These are phyloP conservation scores for Dimocarpus longan DNA, from an alignment of 345 rosid species.

Conservation along the genomic window DNA sequence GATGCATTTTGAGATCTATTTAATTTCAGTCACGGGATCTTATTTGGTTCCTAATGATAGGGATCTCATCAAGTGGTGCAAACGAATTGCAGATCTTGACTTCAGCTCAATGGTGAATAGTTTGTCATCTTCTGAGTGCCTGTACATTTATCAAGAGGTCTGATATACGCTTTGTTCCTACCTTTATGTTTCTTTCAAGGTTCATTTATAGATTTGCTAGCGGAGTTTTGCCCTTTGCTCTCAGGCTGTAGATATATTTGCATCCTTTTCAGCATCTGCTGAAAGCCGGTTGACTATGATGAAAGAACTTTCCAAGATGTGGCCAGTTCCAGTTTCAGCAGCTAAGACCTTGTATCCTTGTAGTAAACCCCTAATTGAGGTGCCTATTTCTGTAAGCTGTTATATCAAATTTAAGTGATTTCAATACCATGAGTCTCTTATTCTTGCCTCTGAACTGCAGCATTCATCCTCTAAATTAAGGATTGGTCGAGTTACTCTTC, in stretches of 20 bases:
- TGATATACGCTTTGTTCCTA: slow-evolving; percentile 13
- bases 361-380: slow-evolving; percentile 80
- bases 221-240: slow-evolving; percentile 21
- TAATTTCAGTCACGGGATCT: slow-evolving; percentile 17
- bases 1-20: neutral
- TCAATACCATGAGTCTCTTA: slow-evolving; percentile 29
- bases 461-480: slow-evolving; percentile 47
- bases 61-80: slow-evolving; percentile 97
- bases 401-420: neutral
- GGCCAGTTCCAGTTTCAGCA: slow-evolving; percentile 56
- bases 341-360: slow-evolving; percentile 45
- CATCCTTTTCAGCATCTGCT: slow-evolving; percentile 53
- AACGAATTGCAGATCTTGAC: slow-evolving; percentile 57
- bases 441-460: slow-evolving; percentile 47
- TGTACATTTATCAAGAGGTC: slow-evolving; percentile 77
- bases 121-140: slow-evolving; percentile 53
- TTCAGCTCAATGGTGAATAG: slow-evolving; percentile 22
- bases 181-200: neutral
- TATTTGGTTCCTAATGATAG: slow-evolving; percentile 49
- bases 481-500: slow-evolving; percentile 78
- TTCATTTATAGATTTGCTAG: slow-evolving; percentile 6
- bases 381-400: slow-evolving; percentile 30
- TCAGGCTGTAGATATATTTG: slow-evolving; percentile 86
- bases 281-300: slow-evolving; percentile 51
- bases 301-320: slow-evolving; percentile 62